Conservation (phyloP, 208 protist species). For the Trypanosoma melophagium region DNA sequence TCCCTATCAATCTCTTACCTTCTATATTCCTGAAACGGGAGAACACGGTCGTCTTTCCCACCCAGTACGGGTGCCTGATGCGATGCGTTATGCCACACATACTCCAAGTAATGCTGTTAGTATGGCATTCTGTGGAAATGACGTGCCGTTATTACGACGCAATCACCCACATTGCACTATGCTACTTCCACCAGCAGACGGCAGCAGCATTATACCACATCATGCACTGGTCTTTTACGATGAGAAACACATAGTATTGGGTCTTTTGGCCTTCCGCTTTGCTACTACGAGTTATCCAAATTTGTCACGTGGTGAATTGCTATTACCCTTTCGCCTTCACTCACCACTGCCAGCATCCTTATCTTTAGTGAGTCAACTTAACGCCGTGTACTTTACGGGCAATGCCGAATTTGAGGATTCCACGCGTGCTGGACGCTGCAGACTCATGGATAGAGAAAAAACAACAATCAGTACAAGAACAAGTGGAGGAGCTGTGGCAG, state of each 20-base stretch:
- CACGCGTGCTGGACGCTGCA: neutral
- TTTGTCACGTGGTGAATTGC: constrained; percentile 36
- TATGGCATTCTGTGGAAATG: constrained; percentile 65
- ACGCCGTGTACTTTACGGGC: constrained; percentile 41
- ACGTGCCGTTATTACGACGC: constrained; percentile 52
- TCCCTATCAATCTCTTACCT: constrained; percentile 58
- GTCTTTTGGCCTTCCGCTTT: constrained; percentile 54
- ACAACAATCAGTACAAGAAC: neutral
- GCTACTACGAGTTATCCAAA: constrained; percentile 28
- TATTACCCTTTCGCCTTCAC: constrained; percentile 23
- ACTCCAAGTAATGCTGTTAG: constrained; percentile 33
- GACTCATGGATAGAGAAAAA: neutral
- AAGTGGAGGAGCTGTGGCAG: neutral
- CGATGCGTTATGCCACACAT: constrained; percentile 28
- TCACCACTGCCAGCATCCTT: constrained; percentile 18
- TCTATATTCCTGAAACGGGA: constrained; percentile 56
- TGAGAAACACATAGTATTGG: constrained; percentile 34
- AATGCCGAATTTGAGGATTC: constrained; percentile 22
- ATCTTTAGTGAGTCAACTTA: constrained; percentile 22
- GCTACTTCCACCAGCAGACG: neutral
- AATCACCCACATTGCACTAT: constrained; percentile 42
- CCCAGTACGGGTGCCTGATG: constrained; percentile 32
- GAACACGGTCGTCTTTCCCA: constrained; percentile 63
- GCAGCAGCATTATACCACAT: constrained; percentile 49
- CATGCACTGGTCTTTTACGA: constrained; percentile 77